phyloP scores from a whole-genome alignment of 129 eudicot genomes.

The Pittosporum tobira region DNA sequence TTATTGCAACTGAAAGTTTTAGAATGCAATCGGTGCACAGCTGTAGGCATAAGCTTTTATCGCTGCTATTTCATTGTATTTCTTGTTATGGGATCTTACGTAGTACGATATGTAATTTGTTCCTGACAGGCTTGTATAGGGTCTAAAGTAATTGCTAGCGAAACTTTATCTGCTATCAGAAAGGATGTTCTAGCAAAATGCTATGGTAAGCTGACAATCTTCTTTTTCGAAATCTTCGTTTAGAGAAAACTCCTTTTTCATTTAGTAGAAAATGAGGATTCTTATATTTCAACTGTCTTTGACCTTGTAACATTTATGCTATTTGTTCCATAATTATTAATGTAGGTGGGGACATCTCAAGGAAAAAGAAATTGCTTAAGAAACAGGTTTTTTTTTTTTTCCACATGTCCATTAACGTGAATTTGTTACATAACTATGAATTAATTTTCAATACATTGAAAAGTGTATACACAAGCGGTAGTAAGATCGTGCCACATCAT shows the following conservation, averaged over 20 bases:
- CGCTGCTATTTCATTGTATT: not conserved
- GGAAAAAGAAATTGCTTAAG: slow-evolving; percentile 87
- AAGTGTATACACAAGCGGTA: too few relatives aligned
- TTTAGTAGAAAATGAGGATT: not conserved
- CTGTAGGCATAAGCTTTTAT: not conserved
- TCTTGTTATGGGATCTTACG: not conserved
- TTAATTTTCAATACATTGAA: too few relatives aligned
- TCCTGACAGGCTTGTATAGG: slow-evolving; percentile 81
- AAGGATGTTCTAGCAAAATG: slow-evolving; percentile 97
- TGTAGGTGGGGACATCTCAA: slow-evolving; percentile 92
- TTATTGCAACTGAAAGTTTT: too few relatives aligned
- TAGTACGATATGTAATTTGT: not conserved
- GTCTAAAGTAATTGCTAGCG: slow-evolving; percentile 94
- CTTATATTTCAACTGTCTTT: not conserved
- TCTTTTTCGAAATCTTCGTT: not conserved
- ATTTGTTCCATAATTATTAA: slow-evolving; percentile 2
- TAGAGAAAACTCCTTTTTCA: too few relatives aligned
- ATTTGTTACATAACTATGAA: too few relatives aligned
- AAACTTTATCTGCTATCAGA: slow-evolving; percentile 81
- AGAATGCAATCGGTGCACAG: too few relatives aligned
- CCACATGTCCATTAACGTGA: not conserved
- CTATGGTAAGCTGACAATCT: slow-evolving; percentile 52
- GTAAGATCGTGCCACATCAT: too few relatives aligned
- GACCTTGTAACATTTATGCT: not conserved
- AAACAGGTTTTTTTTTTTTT: slow-evolving; percentile 60